Conservation (phyloP, 805 yeast genomes). For the Cyberlindnera meyerae region DNA sequence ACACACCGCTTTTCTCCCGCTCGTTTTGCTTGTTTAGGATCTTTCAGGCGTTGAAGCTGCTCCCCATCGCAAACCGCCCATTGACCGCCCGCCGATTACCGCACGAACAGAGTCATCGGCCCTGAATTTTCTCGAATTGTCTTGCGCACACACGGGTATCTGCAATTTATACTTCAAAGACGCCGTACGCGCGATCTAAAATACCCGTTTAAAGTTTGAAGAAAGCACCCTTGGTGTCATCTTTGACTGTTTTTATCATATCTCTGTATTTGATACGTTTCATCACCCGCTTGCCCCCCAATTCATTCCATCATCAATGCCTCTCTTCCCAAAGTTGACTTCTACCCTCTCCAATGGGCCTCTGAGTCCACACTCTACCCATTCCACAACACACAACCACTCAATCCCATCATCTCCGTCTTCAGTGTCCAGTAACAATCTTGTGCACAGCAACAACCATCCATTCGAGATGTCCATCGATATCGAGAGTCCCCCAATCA, state of each 20-base stretch:
- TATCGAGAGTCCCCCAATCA: constrained; percentile 88
- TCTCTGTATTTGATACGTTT: no score
- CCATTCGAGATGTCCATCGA: constrained; percentile 50
- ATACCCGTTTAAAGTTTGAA: no score
- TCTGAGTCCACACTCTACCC: constrained; percentile 6
- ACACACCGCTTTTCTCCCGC: no score
- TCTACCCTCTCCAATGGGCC: constrained; percentile 17
- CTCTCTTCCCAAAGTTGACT: constrained; percentile 22
- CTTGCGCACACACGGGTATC: no score
- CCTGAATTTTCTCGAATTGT: no score
- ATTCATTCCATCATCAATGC: no score
- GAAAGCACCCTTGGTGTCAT: background rate
- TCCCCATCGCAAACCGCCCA: no score
- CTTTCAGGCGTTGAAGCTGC: no score
- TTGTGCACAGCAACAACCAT: constrained; percentile 22
- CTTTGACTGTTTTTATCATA: no score
- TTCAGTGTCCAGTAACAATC: constrained; percentile 13
- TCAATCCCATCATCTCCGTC: background rate
- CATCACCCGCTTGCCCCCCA: no score
- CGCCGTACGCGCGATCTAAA: constrained; percentile 1
- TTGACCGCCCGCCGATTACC: background rate
- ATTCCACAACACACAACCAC: background rate
- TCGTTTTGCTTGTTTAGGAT: no score
- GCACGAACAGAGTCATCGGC: background rate
- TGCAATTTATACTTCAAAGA: no score